Percentiles rank a stretch among this genome's conserved stretches.
These are phyloP conservation scores for Rhizopogon rudus DNA, from an alignment of 768 basidiomycete genomes.

Conservation along the genomic window DNA sequence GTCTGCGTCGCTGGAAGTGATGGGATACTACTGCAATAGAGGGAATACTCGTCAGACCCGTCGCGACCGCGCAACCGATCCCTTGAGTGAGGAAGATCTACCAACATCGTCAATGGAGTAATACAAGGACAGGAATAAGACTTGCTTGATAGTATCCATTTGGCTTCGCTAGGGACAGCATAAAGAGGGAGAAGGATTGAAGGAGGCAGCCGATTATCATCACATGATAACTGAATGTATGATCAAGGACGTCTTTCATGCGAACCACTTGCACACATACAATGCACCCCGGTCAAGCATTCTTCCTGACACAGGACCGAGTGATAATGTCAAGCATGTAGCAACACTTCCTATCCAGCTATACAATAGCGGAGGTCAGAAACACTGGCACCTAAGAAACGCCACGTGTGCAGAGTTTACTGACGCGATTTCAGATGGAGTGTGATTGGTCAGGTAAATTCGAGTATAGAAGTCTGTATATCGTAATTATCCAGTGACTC, in stretches of 20 bases:
- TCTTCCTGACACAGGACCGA: slow-evolving; percentile 43
- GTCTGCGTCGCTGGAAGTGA: slow-evolving; percentile 36
- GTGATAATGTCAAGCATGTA: slow-evolving; percentile 37
- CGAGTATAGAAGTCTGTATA: slow-evolving; percentile 34
- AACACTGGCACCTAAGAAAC: neutral
- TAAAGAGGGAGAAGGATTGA: slow-evolving; percentile 35
- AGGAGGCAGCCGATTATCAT: slow-evolving; percentile 41
- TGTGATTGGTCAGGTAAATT: slow-evolving; percentile 28
- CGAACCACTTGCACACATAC: slow-evolving; percentile 17
- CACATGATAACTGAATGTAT: slow-evolving; percentile 31
- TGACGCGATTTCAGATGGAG: slow-evolving; percentile 33
- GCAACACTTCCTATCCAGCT: slow-evolving; percentile 48
- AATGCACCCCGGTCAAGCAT: slow-evolving; percentile 50
- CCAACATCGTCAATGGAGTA: slow-evolving; percentile 9
- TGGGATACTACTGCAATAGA: slow-evolving; percentile 38
- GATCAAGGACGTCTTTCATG: neutral
- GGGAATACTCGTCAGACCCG: slow-evolving; percentile 43
- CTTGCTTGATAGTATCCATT: slow-evolving; percentile 33
- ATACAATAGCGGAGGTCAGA: slow-evolving; percentile 1
- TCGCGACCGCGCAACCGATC: slow-evolving; percentile 20
- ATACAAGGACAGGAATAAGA: too few species aligned
- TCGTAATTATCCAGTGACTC: neutral
- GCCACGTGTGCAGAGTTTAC: slow-evolving; percentile 1
- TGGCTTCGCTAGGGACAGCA: slow-evolving; percentile 39
- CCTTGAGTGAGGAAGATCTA: slow-evolving; percentile 44